These are phyloP conservation scores for Gossypium schwendimanii DNA, from an alignment of 441 rosid species.

Conservation along the genomic window DNA sequence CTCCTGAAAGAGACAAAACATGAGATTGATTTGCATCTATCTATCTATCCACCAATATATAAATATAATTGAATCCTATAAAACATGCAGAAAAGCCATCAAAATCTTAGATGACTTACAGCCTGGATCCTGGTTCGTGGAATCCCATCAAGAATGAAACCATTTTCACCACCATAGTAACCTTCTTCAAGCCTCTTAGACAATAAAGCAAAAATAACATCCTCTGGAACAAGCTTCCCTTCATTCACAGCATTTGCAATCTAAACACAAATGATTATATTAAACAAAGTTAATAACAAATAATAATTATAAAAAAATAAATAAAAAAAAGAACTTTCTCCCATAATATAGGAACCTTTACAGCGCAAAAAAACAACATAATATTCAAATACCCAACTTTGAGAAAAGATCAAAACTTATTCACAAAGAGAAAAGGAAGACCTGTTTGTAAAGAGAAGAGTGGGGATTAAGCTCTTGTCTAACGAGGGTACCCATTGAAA, in stretches of 20 bases:
- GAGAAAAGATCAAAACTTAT: not conserved
- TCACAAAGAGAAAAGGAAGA: not conserved
- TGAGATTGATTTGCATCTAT: not conserved
- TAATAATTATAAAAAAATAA: not conserved
- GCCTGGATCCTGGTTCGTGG: slow-evolving; percentile 17
- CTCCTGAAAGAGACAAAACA: slow-evolving; percentile 41
- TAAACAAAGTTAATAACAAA: not conserved
- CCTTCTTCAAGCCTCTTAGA: slow-evolving; percentile 70
- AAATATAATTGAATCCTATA: not conserved
- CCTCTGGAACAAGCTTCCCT: slow-evolving; percentile 72
- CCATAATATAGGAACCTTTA: not conserved
- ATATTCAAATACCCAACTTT: not conserved
- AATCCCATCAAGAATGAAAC: slow-evolving; percentile 19
- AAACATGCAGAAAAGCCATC: not conserved
- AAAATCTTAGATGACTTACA: slow-evolving; percentile 6
- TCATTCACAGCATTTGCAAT: slow-evolving; percentile 67
- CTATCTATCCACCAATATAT: too few species aligned
- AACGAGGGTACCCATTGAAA: slow-evolving; percentile 84
- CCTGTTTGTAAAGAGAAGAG: slow-evolving; percentile 71
- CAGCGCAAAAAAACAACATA: not conserved
- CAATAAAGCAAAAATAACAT: slow-evolving; percentile 61
- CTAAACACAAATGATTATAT: slow-evolving; percentile 23
- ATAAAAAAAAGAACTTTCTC: not conserved
- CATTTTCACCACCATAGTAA: slow-evolving; percentile 14
- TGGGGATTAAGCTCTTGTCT: slow-evolving; percentile 73